Conservation (phyloP, 352 stramenopile species). For the Aphanomyces cochlioides region DNA sequence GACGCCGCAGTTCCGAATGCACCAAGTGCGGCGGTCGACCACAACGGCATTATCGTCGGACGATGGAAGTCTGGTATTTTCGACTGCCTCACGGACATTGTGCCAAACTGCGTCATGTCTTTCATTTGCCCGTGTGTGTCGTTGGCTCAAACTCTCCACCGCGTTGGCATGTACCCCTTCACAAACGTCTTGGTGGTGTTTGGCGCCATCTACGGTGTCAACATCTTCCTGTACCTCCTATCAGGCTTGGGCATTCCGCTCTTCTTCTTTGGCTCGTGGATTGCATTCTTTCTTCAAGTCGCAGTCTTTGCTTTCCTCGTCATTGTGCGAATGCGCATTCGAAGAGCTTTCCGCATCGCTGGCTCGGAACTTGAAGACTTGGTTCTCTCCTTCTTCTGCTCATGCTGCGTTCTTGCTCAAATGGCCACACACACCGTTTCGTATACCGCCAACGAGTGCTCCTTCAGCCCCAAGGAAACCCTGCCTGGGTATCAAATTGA, state of each 20-base stretch:
- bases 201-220: slow-evolving; percentile 25
- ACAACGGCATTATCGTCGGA: slow-evolving; percentile 59
- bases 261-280: neutral
- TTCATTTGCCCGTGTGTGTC: slow-evolving; percentile 56
- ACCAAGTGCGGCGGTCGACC: slow-evolving; percentile 37
- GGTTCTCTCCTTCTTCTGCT: neutral
- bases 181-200: slow-evolving; percentile 42
- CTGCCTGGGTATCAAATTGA: neutral
- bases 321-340: slow-evolving; percentile 40
- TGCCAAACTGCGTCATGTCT: slow-evolving; percentile 51
- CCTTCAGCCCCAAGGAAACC: neutral
- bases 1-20: too few relatives aligned
- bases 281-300: neutral
- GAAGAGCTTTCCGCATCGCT: slow-evolving; percentile 50
- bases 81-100: slow-evolving; percentile 41
- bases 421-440: neutral
- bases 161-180: slow-evolving; percentile 51
- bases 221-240: slow-evolving; percentile 16
- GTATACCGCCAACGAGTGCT: neutral
- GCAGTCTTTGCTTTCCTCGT: neutral
- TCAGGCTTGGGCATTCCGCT: neutral
- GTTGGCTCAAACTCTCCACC: slow-evolving; percentile 48
- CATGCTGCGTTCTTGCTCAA: neutral
- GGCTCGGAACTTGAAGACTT: slow-evolving; percentile 42
- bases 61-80: slow-evolving; percentile 42